These are phyloP conservation scores for Herpetomonas samuelpessoai DNA, from an alignment of 208 protist genomes.

Conservation along the genomic window DNA sequence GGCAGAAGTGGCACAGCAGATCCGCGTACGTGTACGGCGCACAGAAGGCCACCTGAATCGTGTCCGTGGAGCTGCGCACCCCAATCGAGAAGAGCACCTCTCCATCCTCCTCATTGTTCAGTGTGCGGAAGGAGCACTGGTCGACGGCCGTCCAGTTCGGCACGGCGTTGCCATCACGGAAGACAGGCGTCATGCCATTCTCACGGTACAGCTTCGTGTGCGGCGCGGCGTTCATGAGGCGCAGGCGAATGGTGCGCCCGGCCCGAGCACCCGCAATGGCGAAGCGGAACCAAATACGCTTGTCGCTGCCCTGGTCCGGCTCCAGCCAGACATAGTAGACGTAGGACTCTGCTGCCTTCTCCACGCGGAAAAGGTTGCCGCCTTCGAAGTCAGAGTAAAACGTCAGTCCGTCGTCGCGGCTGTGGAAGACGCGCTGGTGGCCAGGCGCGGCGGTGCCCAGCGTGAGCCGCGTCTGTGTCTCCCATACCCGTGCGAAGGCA, in stretches of 20 bases:
- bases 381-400: conserved; percentile 75
- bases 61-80: conserved; percentile 40
- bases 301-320: conserved; percentile 59
- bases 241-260: conserved; percentile 45
- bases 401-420: conserved; percentile 36
- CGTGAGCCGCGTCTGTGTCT: conserved; percentile 68
- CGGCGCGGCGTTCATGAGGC: conserved; percentile 71
- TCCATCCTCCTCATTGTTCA: conserved; percentile 52
- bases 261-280: conserved; percentile 46
- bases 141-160: conserved; percentile 64
- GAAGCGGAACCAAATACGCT: conserved; percentile 90
- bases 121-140: conserved; percentile 61
- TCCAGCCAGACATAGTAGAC: conserved; percentile 78
- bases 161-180: conserved; percentile 41
- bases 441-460: conserved; percentile 51
- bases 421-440: conserved; percentile 66
- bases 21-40: conserved; percentile 86
- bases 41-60: conserved; percentile 84
- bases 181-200: conserved; percentile 82
- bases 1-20: conserved; percentile 76
- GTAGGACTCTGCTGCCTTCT: conserved; percentile 39
- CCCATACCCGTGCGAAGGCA: conserved; percentile 61
- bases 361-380: conserved; percentile 81
- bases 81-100: conserved; percentile 70
- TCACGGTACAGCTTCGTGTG: conserved; percentile 75